Percentiles rank a stretch among this genome's conserved stretches.
Evolutionary conservation across 2,329 filamentous ascomycete genomes (phyloP).

Genomic region (Aspergillus unguis): DNA sequence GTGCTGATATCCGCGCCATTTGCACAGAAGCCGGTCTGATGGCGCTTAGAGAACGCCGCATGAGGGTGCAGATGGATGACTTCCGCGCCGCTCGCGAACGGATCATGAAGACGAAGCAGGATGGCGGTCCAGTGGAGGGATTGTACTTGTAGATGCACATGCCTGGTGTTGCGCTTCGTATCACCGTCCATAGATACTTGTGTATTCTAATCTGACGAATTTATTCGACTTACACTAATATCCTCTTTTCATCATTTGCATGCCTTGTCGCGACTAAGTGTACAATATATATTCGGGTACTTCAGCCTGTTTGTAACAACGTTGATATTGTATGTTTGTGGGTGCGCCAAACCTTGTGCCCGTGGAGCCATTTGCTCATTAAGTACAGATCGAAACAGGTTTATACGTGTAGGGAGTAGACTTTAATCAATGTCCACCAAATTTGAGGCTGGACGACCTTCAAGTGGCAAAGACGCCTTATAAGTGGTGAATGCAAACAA

Average conservation of each 20-base stretch:
- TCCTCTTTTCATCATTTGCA: neutral
- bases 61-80: slow-evolving; percentile 99
- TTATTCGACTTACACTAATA: neutral
- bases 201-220: slow-evolving; percentile 25
- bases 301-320: no score
- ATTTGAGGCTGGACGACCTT: no score
- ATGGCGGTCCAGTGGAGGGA: slow-evolving; percentile 89
- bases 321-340: no score
- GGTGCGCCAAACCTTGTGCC: no score
- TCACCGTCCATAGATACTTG: slow-evolving; percentile 10
- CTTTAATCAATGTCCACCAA: no score
- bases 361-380: no score
- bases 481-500: slow-evolving; percentile 18
- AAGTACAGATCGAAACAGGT: no score
- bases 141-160: slow-evolving; percentile 77
- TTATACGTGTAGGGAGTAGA: no score
- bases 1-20: slow-evolving; percentile 98
- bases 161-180: slow-evolving; percentile 13
- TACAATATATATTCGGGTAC: no score
- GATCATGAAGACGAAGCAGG: slow-evolving; percentile 96
- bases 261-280: neutral
- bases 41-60: slow-evolving; percentile 88
- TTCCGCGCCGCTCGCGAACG: slow-evolving; percentile 89
- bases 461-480: no score
- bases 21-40: slow-evolving; percentile 95